Base-by-base conservation (phyloP, 139 green algal genomes). In the Pseudopediastrum boryanum region DNA sequence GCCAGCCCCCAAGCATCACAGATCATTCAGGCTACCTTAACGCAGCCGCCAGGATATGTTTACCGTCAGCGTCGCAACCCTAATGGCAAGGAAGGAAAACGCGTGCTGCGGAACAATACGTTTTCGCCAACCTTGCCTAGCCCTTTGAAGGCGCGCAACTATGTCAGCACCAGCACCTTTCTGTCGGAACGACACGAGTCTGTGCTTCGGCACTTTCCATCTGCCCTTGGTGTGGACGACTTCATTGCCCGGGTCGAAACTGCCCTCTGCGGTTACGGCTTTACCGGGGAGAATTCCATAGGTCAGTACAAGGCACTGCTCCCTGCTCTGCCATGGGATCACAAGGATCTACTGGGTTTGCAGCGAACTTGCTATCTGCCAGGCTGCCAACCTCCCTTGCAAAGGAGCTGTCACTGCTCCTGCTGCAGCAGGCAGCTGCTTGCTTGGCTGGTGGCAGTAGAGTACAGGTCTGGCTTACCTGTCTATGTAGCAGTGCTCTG, bases 201-300 rank as follows among this genome's bases (percentile, higher is more conserved):
- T 0, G 76, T 86, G 35, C 52, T 65, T 19, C 1, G 84, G 46
- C 68, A 90, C 69, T 97, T 96, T 80, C 87, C 90, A 16, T 83
- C 56, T 27, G 87, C 91, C 10, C 43, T 95, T 27, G 87, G 87
- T 10, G 75, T 93, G 7, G 93, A 97, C 66, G 92, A 96, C 74
- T 96, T 94, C 76, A 83, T 96, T 21, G 66, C 86, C 1, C 89
- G 92, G 10, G 64, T 91, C 12, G 89, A 96, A 75, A 86, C 95
- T 1, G 89, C 86, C 2, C 86, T 96, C 3, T 89, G 73, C 46
- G 82, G 79, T 31, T 92, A 87, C 50, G 92, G 92, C 63, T 95
- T 97, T 83, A 92, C 78, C 29, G 85, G 86, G 35, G 87, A 92
- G 63, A 96, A 96, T 85, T 87, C 83, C 27, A 96, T 96, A 71